Base-by-base conservation (phyloP, 108 stramenopile genomes). In the Nitzschia sp. region DNA sequence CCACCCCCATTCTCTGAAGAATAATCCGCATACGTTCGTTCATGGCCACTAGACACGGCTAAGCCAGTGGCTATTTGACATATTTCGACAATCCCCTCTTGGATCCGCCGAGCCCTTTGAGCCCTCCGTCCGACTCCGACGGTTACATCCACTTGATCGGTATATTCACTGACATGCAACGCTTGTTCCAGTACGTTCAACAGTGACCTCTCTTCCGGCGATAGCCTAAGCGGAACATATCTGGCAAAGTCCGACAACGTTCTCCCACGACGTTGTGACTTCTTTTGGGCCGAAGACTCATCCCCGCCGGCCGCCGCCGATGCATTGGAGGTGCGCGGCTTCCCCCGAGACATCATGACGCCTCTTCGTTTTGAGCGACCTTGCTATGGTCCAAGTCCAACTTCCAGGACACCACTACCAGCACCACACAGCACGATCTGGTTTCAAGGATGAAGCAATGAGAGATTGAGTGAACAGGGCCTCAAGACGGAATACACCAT, bases 151-250 rank as follows among this genome's bases (percentile, higher is more conserved):
- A 87, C 83, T 25, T 80, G 70, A 57, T 86, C 89, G 1, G 89
- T 93, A 62, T 90, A 93, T 64, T 88, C 87, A 18, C 59, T 64
- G 23, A 85, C 84, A 54, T 79, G 48, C 19, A 85, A 47, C 4
- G 81, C 70, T 19, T 71, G 53, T 64, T 82, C 74, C 47, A 85
- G 26, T 1, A 85, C 75, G 15, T 28, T 68, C 18, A 85, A 58
- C 42, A 79, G 51, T 1, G 64, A 35, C 11, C 84, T 74, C 62
- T 85, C 81, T 51, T 63, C 64, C 1, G 71, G 15, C 15, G 78
- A 46, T 13, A 82, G 66, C 24, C 81, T 80, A 35, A 85, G n/a
- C 18, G 84, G 84, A 24, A 85, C 59, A 34, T 54, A 83, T 34
- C 56, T 45, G 29, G 69, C 64, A 46, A 83, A 73, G 25, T 77